Conservation (phyloP, 352 stramenopile genomes). For the Globisporangium alternatum region DNA sequence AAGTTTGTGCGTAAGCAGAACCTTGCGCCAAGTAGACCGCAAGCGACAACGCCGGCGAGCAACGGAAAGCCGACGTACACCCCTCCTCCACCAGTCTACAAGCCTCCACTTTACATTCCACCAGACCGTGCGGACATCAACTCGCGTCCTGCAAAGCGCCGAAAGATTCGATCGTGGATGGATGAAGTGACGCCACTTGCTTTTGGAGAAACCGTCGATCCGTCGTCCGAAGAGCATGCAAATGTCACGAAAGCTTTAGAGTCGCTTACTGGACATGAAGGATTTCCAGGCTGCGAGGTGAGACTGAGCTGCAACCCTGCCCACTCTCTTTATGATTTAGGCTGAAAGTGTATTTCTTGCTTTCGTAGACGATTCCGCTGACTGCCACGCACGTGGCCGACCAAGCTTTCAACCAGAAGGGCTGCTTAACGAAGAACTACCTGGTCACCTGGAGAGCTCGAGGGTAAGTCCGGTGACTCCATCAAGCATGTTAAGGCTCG, state of each 20-base stretch:
- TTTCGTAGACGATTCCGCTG: conserved; percentile 68
- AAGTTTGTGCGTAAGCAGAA: conserved; percentile 57
- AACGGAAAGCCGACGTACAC: conserved; percentile 26
- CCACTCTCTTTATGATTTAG: neutral
- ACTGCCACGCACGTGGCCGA: conserved; percentile 80
- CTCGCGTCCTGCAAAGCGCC: conserved; percentile 58
- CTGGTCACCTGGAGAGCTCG: conserved; percentile 81
- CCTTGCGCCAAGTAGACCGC: conserved; percentile 8
- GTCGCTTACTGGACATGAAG: conserved; percentile 67
- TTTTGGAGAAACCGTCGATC: conserved; percentile 56
- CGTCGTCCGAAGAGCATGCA: conserved; percentile 64
- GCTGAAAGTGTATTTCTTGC: neutral
- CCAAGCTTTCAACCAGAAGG: conserved; percentile 67
- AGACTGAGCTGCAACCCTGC: neutral
- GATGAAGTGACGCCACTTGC: conserved; percentile 68
- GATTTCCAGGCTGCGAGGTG: conserved; percentile 85
- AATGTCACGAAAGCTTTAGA: conserved; percentile 49
- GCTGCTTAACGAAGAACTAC: conserved; percentile 77
- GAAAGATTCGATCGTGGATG: conserved; percentile 86
- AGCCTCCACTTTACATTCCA: conserved; percentile 68
- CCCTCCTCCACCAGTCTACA: conserved; percentile 53
- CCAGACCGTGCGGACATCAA: conserved; percentile 51
- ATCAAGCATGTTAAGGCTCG: neutral
- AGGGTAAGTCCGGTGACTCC: conserved; percentile 39
- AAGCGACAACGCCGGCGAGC: conserved; percentile 22